Conservation (phyloP, 139 green algal species). For the Axilococcus clingmanii region DNA sequence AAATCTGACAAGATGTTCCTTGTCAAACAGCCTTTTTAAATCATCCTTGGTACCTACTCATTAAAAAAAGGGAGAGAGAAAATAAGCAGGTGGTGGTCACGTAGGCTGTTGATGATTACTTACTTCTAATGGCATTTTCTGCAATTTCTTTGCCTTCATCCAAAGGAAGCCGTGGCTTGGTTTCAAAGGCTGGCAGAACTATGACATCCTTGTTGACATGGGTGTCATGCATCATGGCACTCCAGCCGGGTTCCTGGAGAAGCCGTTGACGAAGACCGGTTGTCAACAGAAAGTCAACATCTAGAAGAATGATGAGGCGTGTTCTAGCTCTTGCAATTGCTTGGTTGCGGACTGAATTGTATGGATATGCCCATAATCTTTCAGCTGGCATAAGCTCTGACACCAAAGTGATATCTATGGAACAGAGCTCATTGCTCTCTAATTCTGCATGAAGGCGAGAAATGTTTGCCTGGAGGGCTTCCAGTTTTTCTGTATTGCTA, state of each 20-base stretch:
- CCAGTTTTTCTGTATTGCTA: background rate
- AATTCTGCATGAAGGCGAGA: background rate
- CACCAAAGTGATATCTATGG: conserved; percentile 17
- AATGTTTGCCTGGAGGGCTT: background rate
- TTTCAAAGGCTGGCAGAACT: conserved; percentile 3
- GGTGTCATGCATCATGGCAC: background rate
- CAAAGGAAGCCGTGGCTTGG: too few relatives aligned
- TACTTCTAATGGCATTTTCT: background rate
- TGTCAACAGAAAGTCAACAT: conserved; percentile 6
- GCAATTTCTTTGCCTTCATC: background rate
- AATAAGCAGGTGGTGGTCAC: too few relatives aligned
- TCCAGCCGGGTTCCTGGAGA: background rate
- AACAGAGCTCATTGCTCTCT: background rate
- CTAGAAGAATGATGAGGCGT: background rate
- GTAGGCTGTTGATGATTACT: too few relatives aligned
- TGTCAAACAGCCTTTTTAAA: conserved; percentile 12
- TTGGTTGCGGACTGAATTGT: conserved; percentile 32
- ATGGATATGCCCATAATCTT: conserved; percentile 18
- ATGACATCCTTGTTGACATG: conserved; percentile 1
- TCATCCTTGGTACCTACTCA: conserved; percentile 13
- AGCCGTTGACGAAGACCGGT: background rate
- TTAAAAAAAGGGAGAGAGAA: too few relatives aligned
- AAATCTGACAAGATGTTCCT: conserved; percentile 16
- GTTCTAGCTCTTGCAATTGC: conserved; percentile 18
- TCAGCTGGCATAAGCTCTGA: conserved; percentile 8